A percentile compares a stretch with the other conserved stretches of the same genome.
Conservation (phyloP, 257 asterid genomes). For the Scutellaria galericulata region DNA sequence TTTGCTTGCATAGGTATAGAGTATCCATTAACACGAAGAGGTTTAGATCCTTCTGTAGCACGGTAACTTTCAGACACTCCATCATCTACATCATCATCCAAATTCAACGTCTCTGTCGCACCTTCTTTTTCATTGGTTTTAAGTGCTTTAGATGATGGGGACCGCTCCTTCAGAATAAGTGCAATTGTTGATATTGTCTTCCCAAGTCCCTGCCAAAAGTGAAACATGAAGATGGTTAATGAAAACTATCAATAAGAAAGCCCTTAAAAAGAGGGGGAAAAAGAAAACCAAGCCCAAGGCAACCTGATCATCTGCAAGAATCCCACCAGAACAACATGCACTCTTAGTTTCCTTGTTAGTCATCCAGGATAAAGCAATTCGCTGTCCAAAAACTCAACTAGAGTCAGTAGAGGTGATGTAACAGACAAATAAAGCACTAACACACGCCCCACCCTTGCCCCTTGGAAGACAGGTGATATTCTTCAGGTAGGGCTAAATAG, state of each 20-base stretch:
- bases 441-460: background rate
- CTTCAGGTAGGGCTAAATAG: background rate
- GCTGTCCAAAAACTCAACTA: constrained; percentile 52
- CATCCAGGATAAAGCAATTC: constrained; percentile 98
- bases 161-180: constrained; percentile 85
- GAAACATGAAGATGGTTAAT: constrained; percentile 27
- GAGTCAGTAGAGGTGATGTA: constrained; percentile 31
- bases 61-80: constrained; percentile 42
- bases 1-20: constrained; percentile 48
- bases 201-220: constrained; percentile 85
- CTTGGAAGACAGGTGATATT: background rate
- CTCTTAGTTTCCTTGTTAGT: constrained; percentile 83
- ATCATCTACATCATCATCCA: constrained; percentile 81
- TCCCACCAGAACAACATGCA: constrained; percentile 93
- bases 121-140: constrained; percentile 45
- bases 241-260: constrained; percentile 22
- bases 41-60: constrained; percentile 43
- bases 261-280: constrained; percentile 23
- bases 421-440: background rate
- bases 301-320: constrained; percentile 99
- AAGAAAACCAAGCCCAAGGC: constrained; percentile 6
- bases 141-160: constrained; percentile 62
- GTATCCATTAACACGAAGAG: constrained; percentile 43
- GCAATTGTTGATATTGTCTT: constrained; percentile 96
- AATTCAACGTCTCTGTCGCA: constrained; percentile 76